Evolutionary conservation across 805 yeast species (phyloP).

Genomic region (Lachancea sp.): DNA sequence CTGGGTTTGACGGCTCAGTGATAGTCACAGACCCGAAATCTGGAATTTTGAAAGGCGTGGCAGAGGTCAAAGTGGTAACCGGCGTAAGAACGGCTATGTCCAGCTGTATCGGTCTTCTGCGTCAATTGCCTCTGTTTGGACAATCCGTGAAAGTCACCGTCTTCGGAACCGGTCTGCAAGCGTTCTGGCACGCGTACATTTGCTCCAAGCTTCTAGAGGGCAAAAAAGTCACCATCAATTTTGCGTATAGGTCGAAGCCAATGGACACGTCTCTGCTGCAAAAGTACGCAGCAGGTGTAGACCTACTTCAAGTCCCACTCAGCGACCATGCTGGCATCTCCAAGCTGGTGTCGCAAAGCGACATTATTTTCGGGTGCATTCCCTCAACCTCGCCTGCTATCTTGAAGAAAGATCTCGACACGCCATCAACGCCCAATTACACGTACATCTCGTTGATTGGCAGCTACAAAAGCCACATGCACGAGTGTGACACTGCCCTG

Average conservation of each 20-base stretch:
- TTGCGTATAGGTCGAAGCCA: slow-evolving; percentile 33
- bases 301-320: slow-evolving; percentile 29
- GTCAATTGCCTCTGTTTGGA: slow-evolving; percentile 14
- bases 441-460: slow-evolving; percentile 55
- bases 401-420: slow-evolving; percentile 25
- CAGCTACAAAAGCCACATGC: slow-evolving; percentile 62
- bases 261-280: slow-evolving; percentile 45
- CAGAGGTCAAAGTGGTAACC: slow-evolving; percentile 54
- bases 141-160: slow-evolving; percentile 28
- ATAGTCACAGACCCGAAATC: slow-evolving; percentile 43
- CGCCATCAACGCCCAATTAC: slow-evolving; percentile 18
- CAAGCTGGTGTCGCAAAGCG: slow-evolving; percentile 33
- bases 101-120: slow-evolving; percentile 41
- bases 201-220: slow-evolving; percentile 9
- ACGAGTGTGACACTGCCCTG: slow-evolving; percentile 47
- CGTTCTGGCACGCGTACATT: slow-evolving; percentile 49
- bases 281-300: slow-evolving; percentile 29
- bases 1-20: slow-evolving; percentile 56
- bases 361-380: slow-evolving; percentile 52
- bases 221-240: slow-evolving; percentile 33
- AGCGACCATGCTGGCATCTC: slow-evolving; percentile 14
- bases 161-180: slow-evolving; percentile 61
- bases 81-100: slow-evolving; percentile 65
- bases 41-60: slow-evolving; percentile 47
- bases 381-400: slow-evolving; percentile 51